Evolutionary conservation across 2,329 filamentous ascomycete species (phyloP).

Genomic region (Diplodia sapinea): DNA sequence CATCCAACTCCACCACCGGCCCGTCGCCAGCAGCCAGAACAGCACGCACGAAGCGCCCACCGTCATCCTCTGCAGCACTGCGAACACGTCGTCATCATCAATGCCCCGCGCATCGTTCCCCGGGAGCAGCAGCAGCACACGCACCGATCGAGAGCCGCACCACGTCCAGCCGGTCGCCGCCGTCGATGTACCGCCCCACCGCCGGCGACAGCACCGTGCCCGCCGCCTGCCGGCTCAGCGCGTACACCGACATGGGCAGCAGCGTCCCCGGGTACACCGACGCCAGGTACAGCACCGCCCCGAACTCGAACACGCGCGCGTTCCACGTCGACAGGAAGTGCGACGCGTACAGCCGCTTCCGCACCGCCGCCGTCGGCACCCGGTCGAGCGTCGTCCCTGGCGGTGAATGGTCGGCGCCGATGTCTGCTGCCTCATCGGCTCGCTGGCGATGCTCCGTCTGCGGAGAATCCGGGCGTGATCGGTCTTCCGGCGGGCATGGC

Average conservation of each 20-base stretch:
- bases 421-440: too few species aligned
- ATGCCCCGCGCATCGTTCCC: too few species aligned
- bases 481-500: background rate
- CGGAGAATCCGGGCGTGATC: background rate
- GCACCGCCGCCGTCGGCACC: background rate
- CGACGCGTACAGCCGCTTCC: constrained; percentile 50
- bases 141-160: constrained; percentile 33
- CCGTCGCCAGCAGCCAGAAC: background rate
- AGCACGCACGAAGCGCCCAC: background rate
- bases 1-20: background rate
- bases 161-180: background rate
- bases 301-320: constrained; percentile 56
- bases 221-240: constrained; percentile 63
- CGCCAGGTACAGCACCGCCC: constrained; percentile 56
- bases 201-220: constrained; percentile 65
- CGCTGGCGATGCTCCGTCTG: too few species aligned
- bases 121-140: background rate
- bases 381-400: too few species aligned
- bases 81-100: too few species aligned
- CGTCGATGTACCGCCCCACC: constrained; percentile 66
- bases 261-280: constrained; percentile 60
- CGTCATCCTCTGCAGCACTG: background rate
- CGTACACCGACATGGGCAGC: constrained; percentile 72
- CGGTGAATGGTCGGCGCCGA: too few species aligned
- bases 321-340: constrained; percentile 59